Evolutionary conservation across 179 eudicot species (phyloP).

Genomic region (Silene noctiflora): DNA sequence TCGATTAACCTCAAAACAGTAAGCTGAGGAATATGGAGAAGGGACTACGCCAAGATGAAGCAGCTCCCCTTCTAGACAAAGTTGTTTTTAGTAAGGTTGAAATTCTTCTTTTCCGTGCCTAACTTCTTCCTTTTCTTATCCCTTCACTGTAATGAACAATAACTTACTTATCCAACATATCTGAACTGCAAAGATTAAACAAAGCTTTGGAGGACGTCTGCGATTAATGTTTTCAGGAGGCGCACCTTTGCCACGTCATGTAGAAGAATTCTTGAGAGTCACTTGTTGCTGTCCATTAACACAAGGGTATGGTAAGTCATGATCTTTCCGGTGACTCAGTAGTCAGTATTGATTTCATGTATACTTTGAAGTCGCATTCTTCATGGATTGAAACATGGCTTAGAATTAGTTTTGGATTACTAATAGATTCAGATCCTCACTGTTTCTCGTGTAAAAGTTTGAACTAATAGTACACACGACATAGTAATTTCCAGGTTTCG

Average conservation of each 20-base stretch:
- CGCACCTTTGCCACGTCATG: conserved; percentile 85
- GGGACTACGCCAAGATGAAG: conserved; percentile 79
- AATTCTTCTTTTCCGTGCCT: not conserved
- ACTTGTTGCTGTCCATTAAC: conserved; percentile 62
- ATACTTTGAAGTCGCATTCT: not conserved
- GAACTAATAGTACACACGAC: too few species aligned
- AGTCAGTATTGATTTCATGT: not conserved
- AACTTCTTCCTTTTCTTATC: conserved; percentile 3
- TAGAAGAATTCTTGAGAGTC: conserved; percentile 94
- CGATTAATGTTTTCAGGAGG: conserved; percentile 87
- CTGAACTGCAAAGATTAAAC: conserved; percentile 53
- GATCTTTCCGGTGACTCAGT: not conserved
- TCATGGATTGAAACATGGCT: not conserved
- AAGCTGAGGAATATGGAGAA: conserved; percentile 81
- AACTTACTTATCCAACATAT: not conserved
- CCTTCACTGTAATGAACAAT: not conserved
- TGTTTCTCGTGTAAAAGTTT: not conserved
- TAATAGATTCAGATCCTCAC: conserved; percentile 9
- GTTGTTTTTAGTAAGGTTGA: conserved; percentile 77
- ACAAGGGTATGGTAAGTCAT: conserved; percentile 84
- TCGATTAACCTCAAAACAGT: conserved; percentile 39
- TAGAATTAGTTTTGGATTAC: not conserved
- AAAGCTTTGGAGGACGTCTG: conserved; percentile 86
- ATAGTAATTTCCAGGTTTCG: too few species aligned
- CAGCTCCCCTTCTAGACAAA: conserved; percentile 85